A percentile compares a stretch with the other conserved stretches of the same genome.
Conservation (phyloP, 257 asterid species). For the Ocimum tenuiflorum region DNA sequence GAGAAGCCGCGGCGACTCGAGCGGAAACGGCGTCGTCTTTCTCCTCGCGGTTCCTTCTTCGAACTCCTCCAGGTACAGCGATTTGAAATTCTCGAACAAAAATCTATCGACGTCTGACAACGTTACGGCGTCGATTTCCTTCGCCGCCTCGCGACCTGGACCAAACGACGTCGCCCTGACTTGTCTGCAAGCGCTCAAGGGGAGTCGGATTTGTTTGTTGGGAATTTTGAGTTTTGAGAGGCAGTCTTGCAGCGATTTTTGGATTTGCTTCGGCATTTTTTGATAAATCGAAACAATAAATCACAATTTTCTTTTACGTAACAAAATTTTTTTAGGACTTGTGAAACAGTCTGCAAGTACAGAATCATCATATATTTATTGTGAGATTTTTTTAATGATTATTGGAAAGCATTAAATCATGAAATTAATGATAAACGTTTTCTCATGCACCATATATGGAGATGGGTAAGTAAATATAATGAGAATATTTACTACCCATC, state of each 20-base stretch:
- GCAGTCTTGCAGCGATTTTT: slow-evolving; percentile 46
- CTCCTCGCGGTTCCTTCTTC: slow-evolving; percentile 24
- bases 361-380: slow-evolving; percentile 21
- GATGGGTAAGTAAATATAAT: slow-evolving; percentile 21
- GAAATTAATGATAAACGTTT: no score
- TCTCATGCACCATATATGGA: slow-evolving; percentile 20
- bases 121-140: slow-evolving; percentile 29
- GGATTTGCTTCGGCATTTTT: slow-evolving; percentile 48
- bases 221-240: slow-evolving; percentile 46
- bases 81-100: slow-evolving; percentile 56
- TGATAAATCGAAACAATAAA: background rate
- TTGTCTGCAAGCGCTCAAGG: slow-evolving; percentile 38
- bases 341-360: background rate
- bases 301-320: background rate
- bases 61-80: slow-evolving; percentile 35
- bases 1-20: slow-evolving; percentile 37
- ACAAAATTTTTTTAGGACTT: background rate
- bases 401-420: no score
- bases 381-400: slow-evolving; percentile 14
- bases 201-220: slow-evolving; percentile 23
- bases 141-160: background rate
- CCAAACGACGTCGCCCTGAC: slow-evolving; percentile 51
- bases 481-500: no score
- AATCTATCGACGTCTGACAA: slow-evolving; percentile 56
- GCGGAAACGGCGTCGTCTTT: background rate